Evolutionary conservation across 1,284 basidiomycete genomes (phyloP).

Genomic region (Cryptococcus amylolentus): DNA sequence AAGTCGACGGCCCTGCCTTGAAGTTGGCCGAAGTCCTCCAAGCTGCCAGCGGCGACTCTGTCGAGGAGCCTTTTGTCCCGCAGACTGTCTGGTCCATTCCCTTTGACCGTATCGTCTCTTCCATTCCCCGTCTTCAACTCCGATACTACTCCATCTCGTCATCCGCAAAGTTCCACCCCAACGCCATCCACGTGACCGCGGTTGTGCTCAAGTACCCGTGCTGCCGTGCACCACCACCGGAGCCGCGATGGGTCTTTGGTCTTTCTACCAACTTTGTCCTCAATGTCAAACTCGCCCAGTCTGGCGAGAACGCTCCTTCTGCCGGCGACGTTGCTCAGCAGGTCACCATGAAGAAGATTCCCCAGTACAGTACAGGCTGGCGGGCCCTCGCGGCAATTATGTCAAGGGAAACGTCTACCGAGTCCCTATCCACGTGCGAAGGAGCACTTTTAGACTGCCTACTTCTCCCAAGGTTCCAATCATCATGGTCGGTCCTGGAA

Average conservation of each 20-base stretch:
- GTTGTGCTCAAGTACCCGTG: constrained; percentile 91
- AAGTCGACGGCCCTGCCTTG: constrained; percentile 76
- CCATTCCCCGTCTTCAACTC: constrained; percentile 87
- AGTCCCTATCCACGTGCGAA: constrained; percentile 87
- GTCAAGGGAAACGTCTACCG: constrained; percentile 63
- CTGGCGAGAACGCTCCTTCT: constrained; percentile 50
- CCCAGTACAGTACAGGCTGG: constrained; percentile 79
- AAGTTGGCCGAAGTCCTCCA: constrained; percentile 90
- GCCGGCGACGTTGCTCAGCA: constrained; percentile 43
- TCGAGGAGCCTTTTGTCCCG: constrained; percentile 60
- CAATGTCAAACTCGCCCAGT: constrained; percentile 77
- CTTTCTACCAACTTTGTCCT: constrained; percentile 88
- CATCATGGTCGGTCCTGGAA: constrained; percentile 98
- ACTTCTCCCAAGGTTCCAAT: constrained; percentile 97
- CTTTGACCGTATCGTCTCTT: constrained; percentile 92
- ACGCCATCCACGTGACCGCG: constrained; percentile 86
- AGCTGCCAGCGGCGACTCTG: constrained; percentile 71
- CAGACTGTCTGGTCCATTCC: constrained; percentile 84
- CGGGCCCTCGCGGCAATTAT: constrained; percentile 85
- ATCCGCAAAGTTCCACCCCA: constrained; percentile 84
- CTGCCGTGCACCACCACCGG: constrained; percentile 53
- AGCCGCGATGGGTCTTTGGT: constrained; percentile 65
- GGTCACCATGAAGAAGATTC: constrained; percentile 52
- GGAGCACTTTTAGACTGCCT: constrained; percentile 93
- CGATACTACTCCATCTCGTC: constrained; percentile 99